Evolutionary conservation across 768 basidiomycete genomes (phyloP).

Genomic region (Podaxis sp.): DNA sequence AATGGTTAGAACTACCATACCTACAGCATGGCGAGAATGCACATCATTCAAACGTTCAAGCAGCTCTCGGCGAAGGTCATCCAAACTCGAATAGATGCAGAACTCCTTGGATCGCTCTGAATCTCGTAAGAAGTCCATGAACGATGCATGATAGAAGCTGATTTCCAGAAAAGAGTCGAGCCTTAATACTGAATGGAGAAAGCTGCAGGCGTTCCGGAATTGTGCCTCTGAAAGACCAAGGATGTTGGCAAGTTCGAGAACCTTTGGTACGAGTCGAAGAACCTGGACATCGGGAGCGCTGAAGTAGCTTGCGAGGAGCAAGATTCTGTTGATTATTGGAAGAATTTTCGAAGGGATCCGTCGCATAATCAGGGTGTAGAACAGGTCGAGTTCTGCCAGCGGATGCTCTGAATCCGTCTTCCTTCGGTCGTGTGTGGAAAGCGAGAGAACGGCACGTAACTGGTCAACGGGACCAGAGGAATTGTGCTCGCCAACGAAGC

Average conservation of each 20-base stretch:
- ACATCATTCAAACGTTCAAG: background rate
- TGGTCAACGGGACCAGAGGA: background rate
- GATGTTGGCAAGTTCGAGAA: background rate
- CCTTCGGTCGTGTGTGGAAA: background rate
- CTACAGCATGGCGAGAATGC: background rate
- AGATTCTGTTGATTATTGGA: background rate
- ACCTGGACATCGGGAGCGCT: background rate
- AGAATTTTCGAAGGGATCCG: background rate
- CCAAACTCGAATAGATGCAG: background rate
- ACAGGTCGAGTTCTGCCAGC: background rate
- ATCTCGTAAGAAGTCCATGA: background rate
- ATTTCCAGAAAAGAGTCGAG: background rate
- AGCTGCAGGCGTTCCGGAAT: background rate
- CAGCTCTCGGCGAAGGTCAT: background rate
- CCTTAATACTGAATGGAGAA: background rate
- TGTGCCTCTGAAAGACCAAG: background rate
- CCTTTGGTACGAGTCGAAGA: too few relatives aligned
- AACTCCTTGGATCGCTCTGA: background rate
- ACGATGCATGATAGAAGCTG: background rate
- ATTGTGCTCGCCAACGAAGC: conserved; percentile 13
- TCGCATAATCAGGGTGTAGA: background rate
- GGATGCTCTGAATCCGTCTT: background rate
- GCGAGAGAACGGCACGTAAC: background rate
- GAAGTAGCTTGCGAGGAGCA: background rate
- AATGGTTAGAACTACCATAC: background rate